Base-by-base conservation (phyloP, 2,329 filamentous ascomycete species). In the Pseudopithomyces maydicus region DNA sequence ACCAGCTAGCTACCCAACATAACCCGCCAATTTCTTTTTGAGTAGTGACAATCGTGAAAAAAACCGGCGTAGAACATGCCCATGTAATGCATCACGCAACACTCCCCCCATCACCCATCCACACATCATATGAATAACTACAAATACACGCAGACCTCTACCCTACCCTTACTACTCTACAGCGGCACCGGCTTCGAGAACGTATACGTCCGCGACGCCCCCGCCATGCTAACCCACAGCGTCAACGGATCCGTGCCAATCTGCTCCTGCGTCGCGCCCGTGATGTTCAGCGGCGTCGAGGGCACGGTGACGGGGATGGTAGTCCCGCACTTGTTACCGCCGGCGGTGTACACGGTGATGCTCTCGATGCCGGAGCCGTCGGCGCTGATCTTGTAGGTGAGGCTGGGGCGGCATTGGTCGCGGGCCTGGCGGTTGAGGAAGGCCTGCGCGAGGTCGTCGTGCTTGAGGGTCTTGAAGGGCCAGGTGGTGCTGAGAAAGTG, bases 231-330 rank as follows among this genome's bases (percentile, higher is more conserved):
- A 1, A 75, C 73, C 76, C 76, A 78, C 8, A 77, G 63, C 1
- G 74, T 77, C 38, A 76, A 55, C 6, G 75, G 75, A 32, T 79
- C 77, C 6, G 55, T 78, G n/a, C 85, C 86, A 17, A 85, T 65
- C 70, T 85, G 73, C 65, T 88, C 84, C 33, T 74, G 77, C 1
- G 75, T 77, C 35, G 78, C 79, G 29, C 78, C 78, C 29, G 77
- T 76, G 0, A 76, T 79, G 41, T 74, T 75, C 17, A 78, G 75
- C 11, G 79, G 79, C 1, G 75, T 66, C 4, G 72, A 74, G 0
- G 81, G 84, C 58, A 86, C 77, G 1, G 84, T 86, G 17, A 87
- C 78, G 0, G 85, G 84, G 47, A 87, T 81, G 0, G 80, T 74
- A 0, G 78, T 80, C 39, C 68, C 69, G 73, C 84, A 87, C 33